Conservation (phyloP, 179 eudicot species). For the Dionaea muscipula region DNA sequence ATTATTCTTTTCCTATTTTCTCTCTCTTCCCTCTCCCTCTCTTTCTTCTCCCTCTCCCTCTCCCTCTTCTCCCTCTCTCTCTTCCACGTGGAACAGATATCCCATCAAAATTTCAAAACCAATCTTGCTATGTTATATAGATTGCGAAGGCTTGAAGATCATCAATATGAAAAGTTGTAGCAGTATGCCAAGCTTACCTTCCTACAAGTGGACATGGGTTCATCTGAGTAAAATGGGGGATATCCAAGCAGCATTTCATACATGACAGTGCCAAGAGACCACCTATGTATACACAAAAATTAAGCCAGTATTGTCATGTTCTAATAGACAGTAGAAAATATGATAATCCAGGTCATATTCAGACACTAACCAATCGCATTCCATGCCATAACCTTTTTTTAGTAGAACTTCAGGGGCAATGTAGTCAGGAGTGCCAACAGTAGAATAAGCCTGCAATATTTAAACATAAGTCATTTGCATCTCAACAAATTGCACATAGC, state of each 20-base stretch:
- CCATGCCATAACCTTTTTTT: constrained; percentile 88
- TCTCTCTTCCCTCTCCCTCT: no score
- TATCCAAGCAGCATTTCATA: constrained; percentile 89
- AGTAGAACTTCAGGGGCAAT: constrained; percentile 86
- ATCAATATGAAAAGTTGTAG: neutral
- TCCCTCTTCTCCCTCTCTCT: no score
- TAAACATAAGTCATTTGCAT: neutral
- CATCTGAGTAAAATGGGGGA: constrained; percentile 84
- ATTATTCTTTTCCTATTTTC: no score
- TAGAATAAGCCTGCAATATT: constrained; percentile 68
- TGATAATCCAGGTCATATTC: constrained; percentile 3
- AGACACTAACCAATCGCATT: constrained; percentile 56
- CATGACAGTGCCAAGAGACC: constrained; percentile 91
- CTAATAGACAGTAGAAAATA: neutral
- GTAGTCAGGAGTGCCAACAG: constrained; percentile 89
- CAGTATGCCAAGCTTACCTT: constrained; percentile 37
- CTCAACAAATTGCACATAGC: neutral
- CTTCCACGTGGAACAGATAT: no score
- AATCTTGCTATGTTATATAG: no score
- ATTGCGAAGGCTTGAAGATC: no score
- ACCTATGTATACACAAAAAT: constrained; percentile 30
- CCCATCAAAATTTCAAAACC: no score
- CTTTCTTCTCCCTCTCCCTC: no score
- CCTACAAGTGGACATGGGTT: constrained; percentile 84
- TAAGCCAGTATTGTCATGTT: neutral